phyloP scores from a whole-genome alignment of 257 asterid species.

The Fraxinus americana region DNA sequence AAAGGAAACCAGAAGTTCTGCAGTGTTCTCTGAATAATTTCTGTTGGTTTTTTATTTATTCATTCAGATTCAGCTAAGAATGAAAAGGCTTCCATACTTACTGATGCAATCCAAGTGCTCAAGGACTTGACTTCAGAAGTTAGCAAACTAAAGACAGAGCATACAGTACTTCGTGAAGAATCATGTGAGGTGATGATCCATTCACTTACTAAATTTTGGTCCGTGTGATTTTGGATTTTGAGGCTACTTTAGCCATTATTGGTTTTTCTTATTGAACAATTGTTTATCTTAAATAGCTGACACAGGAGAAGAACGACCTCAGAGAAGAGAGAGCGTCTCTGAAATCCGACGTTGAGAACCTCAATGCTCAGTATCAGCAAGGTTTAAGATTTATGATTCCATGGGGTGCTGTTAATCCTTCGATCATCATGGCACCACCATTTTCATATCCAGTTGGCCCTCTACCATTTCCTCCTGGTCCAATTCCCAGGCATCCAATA shows the following conservation, averaged over 20 bases:
- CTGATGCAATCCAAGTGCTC: slow-evolving; percentile 32
- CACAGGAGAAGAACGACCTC: slow-evolving; percentile 35
- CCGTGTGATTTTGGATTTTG: background rate
- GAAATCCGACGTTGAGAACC: slow-evolving; percentile 25
- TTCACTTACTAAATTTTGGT: background rate
- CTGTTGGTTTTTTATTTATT: background rate
- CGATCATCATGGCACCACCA: slow-evolving; percentile 12
- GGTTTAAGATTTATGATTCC: slow-evolving; percentile 25
- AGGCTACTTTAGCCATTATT: background rate
- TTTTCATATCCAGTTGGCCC: slow-evolving; percentile 21
- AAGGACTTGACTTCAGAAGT: slow-evolving; percentile 34
- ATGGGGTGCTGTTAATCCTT: slow-evolving; percentile 25
- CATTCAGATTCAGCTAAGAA: slow-evolving; percentile 22
- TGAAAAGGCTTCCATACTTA: slow-evolving; percentile 25
- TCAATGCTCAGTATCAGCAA: slow-evolving; percentile 25
- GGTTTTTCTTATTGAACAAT: background rate
- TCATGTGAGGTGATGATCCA: slow-evolving; percentile 29
- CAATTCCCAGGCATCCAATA: slow-evolving; percentile 19
- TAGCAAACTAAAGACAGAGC: slow-evolving; percentile 23
- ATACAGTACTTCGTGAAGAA: slow-evolving; percentile 30
- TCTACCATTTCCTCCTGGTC: background rate
- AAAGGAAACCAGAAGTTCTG: background rate
- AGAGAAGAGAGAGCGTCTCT: slow-evolving; percentile 35
- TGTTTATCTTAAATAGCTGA: slow-evolving; percentile 25
- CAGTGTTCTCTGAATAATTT: background rate